phyloP scores from a whole-genome alignment of 768 basidiomycete species.

The Lepiota brunneoincarnata region DNA sequence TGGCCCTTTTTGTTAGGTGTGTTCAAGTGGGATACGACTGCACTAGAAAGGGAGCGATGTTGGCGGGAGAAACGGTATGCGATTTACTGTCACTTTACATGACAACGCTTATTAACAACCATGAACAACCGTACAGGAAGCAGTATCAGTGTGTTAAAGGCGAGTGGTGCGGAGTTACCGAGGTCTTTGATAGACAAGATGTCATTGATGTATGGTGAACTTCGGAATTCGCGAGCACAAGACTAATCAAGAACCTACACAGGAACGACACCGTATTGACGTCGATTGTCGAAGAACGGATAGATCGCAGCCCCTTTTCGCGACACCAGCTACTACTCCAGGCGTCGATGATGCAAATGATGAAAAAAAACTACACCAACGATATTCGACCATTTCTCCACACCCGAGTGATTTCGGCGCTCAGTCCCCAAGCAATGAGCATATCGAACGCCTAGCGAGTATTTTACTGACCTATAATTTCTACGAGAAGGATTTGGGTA shows the following conservation, averaged over 20 bases:
- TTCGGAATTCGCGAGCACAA: constrained; percentile 1
- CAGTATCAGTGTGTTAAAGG: constrained; percentile 70
- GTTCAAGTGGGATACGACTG: constrained; percentile 72
- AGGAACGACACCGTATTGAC: constrained; percentile 92
- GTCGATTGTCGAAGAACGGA: constrained; percentile 98
- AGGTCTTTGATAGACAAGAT: constrained; percentile 77
- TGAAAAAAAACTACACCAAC: constrained; percentile 54
- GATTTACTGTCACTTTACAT: background rate
- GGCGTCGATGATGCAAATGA: constrained; percentile 33
- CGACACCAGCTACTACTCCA: constrained; percentile 35
- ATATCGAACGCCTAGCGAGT: constrained; percentile 82
- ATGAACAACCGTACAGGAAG: constrained; percentile 38
- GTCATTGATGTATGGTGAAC: constrained; percentile 64
- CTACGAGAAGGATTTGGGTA: constrained; percentile 85
- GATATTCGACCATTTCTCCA: constrained; percentile 74
- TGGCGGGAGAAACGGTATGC: constrained; percentile 67
- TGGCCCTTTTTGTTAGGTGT: constrained; percentile 94
- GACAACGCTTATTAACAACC: constrained; percentile 4
- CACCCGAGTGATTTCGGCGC: constrained; percentile 73
- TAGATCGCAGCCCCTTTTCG: constrained; percentile 88
- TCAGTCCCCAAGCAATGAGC: constrained; percentile 86
- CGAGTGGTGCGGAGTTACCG: constrained; percentile 82
- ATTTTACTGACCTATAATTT: constrained; percentile 92
- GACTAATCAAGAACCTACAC: constrained; percentile 2
- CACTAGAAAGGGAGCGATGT: constrained; percentile 52